A percentile compares a stretch with the other conserved stretches of the same genome.
phyloP scores from a whole-genome alignment of 805 yeast genomes.

The Cephaloascus albidus region DNA sequence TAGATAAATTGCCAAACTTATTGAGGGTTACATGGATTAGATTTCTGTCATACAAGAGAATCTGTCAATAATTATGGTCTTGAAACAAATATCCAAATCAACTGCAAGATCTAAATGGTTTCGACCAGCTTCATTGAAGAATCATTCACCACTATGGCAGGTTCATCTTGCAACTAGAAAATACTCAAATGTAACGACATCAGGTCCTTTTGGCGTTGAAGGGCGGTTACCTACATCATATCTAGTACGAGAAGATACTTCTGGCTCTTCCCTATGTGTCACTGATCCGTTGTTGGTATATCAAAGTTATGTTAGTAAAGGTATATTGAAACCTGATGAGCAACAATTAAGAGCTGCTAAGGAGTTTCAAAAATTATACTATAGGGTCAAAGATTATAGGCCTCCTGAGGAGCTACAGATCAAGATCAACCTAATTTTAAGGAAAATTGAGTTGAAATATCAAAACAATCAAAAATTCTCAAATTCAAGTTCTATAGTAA shows the following conservation, averaged over 20 bases:
- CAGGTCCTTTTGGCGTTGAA: conserved; percentile 29
- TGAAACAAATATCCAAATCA: too few species aligned
- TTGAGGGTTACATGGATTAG: too few species aligned
- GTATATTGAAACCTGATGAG: conserved; percentile 43
- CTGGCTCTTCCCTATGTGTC: conserved; percentile 20
- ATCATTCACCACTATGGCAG: too few species aligned
- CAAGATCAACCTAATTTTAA: conserved; percentile 27
- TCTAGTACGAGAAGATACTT: not conserved
- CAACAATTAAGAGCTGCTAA: conserved; percentile 54
- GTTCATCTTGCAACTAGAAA: too few species aligned
- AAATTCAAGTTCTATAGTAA: conserved; percentile 10
- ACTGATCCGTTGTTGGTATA: conserved; percentile 61
- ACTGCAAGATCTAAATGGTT: too few species aligned
- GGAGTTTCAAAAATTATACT: conserved; percentile 52
- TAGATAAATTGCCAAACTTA: too few species aligned
- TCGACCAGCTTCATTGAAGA: too few species aligned
- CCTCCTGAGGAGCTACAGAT: conserved; percentile 42
- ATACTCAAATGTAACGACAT: conserved; percentile 1
- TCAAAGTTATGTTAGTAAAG: conserved; percentile 40
- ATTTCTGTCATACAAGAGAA: too few species aligned
- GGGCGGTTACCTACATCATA: conserved; percentile 19
- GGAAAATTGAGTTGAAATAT: conserved; percentile 21
- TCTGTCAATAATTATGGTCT: too few species aligned
- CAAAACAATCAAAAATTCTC: conserved; percentile 6
- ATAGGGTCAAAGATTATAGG: conserved; percentile 46